A percentile compares a stretch with the other conserved stretches of the same genome.
Evolutionary conservation across 1,284 basidiomycete species (phyloP).

Genomic region (Flammula alnicola): DNA sequence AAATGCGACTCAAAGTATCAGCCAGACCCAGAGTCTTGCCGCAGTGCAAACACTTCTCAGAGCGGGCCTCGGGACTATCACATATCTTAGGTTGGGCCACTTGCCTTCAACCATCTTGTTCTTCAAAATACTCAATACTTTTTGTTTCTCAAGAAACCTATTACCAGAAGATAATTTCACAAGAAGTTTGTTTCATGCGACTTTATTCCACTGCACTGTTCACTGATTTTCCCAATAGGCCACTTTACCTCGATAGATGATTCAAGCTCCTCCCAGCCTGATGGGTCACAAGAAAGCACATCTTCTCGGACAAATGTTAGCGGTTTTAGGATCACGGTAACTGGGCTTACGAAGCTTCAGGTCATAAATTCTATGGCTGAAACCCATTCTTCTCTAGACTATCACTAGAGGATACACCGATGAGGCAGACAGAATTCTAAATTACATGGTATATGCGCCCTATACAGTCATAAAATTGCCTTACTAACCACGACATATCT

Average conservation of each 20-base stretch:
- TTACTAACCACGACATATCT: conserved; percentile 4
- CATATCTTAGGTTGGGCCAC: conserved; percentile 71
- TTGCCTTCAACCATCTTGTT: neutral
- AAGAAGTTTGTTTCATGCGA: conserved; percentile 51
- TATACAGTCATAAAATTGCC: conserved; percentile 8
- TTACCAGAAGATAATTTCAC: conserved; percentile 81
- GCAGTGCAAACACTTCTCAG: conserved; percentile 72
- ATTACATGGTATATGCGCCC: conserved; percentile 63
- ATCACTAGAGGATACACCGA: conserved; percentile 76
- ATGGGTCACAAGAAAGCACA: conserved; percentile 36
- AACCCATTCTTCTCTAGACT: conserved; percentile 45
- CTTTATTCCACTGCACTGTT: neutral
- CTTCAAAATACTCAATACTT: conserved; percentile 11
- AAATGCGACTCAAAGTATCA: conserved; percentile 48
- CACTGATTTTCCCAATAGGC: conserved; percentile 40
- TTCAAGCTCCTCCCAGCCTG: conserved; percentile 40
- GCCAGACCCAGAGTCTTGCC: conserved; percentile 63
- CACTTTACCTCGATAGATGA: conserved; percentile 58
- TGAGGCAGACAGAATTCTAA: conserved; percentile 78
- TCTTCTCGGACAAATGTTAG: conserved; percentile 48
- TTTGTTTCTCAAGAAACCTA: conserved; percentile 54
- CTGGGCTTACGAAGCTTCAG: neutral
- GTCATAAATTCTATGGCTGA: no score
- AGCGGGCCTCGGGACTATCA: conserved; percentile 78
- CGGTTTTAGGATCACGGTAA: conserved; percentile 58